phyloP scores from a whole-genome alignment of 2,329 filamentous ascomycete species.

The Chalaropsis thielavioides region DNA sequence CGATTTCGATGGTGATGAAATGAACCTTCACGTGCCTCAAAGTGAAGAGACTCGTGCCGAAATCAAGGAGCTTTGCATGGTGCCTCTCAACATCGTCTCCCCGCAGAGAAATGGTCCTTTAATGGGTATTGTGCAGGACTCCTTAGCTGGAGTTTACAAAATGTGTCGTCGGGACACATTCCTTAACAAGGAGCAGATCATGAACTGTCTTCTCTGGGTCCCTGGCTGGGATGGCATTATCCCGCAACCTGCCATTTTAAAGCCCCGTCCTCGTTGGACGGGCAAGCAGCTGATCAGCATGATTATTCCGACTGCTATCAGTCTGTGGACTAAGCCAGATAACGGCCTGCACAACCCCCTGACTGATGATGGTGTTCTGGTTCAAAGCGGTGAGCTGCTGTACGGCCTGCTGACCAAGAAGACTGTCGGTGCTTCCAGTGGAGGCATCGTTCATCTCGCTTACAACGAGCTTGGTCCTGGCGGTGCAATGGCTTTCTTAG shows the following conservation, averaged over 20 bases:
- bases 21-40: constrained; percentile 99
- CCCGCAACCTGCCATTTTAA: constrained; percentile 82
- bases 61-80: constrained; percentile 85
- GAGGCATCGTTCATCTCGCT: constrained; percentile 87
- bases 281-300: constrained; percentile 96
- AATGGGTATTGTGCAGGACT: constrained; percentile 99
- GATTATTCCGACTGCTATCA: constrained; percentile 77
- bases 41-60: constrained; percentile 94
- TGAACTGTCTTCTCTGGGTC: constrained; percentile 96
- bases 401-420: constrained; percentile 90
- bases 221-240: constrained; percentile 95
- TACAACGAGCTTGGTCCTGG: constrained; percentile 87
- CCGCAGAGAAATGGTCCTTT: constrained; percentile 91
- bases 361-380: constrained; percentile 63
- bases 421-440: constrained; percentile 74
- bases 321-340: constrained; percentile 53
- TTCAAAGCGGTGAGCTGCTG: constrained; percentile 77
- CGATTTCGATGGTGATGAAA: constrained; percentile 99
- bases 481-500: constrained; percentile 86
- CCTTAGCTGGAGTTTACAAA: constrained; percentile 92
- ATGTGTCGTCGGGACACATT: constrained; percentile 87
- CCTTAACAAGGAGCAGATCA: constrained; percentile 76
- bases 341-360: constrained; percentile 45
- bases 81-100: constrained; percentile 97
- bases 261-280: constrained; percentile 86